Conservation (phyloP, 306 rosid species). For the Ochetophila trinervis region DNA sequence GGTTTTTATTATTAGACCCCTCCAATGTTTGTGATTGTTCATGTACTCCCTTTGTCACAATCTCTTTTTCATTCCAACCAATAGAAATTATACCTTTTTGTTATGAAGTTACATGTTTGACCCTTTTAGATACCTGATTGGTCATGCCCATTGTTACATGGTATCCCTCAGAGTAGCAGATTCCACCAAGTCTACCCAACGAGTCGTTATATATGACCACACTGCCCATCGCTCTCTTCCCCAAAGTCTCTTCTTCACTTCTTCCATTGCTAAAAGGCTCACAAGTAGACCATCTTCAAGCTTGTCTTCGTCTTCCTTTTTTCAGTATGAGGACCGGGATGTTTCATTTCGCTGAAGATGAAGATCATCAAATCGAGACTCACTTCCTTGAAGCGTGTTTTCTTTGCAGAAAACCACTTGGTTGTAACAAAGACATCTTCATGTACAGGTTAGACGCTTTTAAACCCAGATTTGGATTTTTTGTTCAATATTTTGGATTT, state of each 20-base stretch:
- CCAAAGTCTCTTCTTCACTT: background rate
- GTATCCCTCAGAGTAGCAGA: conserved; percentile 5
- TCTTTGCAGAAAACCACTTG: conserved; percentile 71
- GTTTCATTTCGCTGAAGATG: conserved; percentile 45
- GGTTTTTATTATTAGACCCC: conserved; percentile 14
- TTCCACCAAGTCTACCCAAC: conserved; percentile 11
- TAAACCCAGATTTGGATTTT: background rate
- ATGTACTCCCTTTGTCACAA: conserved; percentile 1
- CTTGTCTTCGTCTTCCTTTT: conserved; percentile 4
- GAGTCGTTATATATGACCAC: conserved; percentile 38
- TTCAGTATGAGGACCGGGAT: conserved; percentile 43
- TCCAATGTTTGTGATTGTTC: conserved; percentile 5
- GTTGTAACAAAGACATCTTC: conserved; percentile 68
- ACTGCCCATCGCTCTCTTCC: conserved; percentile 1
- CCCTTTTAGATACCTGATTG: background rate
- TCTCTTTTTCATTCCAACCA: conserved; percentile 17
- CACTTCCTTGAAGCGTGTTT: conserved; percentile 86
- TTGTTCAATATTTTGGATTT: background rate
- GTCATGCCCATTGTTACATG: background rate
- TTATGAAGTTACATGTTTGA: background rate
- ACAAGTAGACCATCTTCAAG: background rate
- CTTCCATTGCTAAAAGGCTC: background rate
- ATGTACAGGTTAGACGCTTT: conserved; percentile 69
- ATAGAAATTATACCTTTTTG: background rate
- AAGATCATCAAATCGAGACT: conserved; percentile 48